Evolutionary conservation across 192 early-diverging fungal species (phyloP).

Genomic region (Mortierella antarctica): DNA sequence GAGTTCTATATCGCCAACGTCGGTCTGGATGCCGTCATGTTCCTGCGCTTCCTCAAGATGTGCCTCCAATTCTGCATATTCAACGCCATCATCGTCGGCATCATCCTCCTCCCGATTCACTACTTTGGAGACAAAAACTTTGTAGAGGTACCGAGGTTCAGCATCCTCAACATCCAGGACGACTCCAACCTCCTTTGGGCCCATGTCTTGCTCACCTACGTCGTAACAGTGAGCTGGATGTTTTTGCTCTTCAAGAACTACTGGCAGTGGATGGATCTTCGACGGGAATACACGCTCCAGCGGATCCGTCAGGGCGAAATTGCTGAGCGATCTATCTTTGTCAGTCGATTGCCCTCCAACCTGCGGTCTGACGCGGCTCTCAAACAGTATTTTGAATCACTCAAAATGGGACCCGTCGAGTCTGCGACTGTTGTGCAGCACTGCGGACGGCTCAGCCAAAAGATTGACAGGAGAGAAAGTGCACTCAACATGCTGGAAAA

Average conservation of each 20-base stretch:
- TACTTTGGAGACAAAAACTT: slow-evolving; percentile 25
- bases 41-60: slow-evolving; percentile 72
- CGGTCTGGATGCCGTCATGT: slow-evolving; percentile 71
- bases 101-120: slow-evolving; percentile 64
- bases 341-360: slow-evolving; percentile 61
- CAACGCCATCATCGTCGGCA: slow-evolving; percentile 52
- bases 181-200: slow-evolving; percentile 58
- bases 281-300: slow-evolving; percentile 53
- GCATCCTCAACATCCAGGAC: slow-evolving; percentile 58
- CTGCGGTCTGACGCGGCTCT: slow-evolving; percentile 63
- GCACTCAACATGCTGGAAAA: slow-evolving; percentile 58
- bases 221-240: slow-evolving; percentile 62
- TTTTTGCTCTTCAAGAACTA: slow-evolving; percentile 67
- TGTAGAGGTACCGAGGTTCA: slow-evolving; percentile 40
- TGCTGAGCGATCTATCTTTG: slow-evolving; percentile 61
- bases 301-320: slow-evolving; percentile 54
- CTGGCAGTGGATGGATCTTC: slow-evolving; percentile 63
- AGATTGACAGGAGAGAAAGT: slow-evolving; percentile 54
- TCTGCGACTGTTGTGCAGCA: slow-evolving; percentile 63
- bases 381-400: slow-evolving; percentile 60
- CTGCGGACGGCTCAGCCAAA: slow-evolving; percentile 57
- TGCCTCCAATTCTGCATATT: slow-evolving; percentile 62
- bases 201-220: slow-evolving; percentile 61
- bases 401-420: slow-evolving; percentile 67
- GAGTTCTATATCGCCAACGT: slow-evolving; percentile 64